Evolutionary conservation across 495 filamentous ascomycete genomes (phyloP).

Genomic region (Penicillium fimorum): DNA sequence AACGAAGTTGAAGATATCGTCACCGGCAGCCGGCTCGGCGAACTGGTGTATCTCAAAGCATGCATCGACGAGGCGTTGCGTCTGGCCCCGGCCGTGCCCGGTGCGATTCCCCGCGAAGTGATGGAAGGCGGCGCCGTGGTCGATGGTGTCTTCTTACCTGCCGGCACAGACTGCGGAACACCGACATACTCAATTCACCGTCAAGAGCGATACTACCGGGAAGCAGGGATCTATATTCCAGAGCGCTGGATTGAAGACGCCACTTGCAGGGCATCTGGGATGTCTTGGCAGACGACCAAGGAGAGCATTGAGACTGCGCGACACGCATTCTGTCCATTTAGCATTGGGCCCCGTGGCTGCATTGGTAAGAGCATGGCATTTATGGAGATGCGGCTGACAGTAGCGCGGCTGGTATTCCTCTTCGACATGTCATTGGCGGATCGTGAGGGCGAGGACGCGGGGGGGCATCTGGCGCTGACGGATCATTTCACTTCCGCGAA

Average conservation of each 20-base stretch:
- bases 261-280: constrained; percentile 21
- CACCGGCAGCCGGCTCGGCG: constrained; percentile 45
- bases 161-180: constrained; percentile 53
- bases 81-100: constrained; percentile 59
- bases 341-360: constrained; percentile 55
- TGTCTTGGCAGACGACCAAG: constrained; percentile 34
- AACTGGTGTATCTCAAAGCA: constrained; percentile 56
- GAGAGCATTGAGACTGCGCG: constrained; percentile 42
- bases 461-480: constrained; percentile 43
- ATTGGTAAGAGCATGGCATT: constrained; percentile 59
- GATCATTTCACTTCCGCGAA: constrained; percentile 51
- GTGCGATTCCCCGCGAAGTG: constrained; percentile 56
- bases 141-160: constrained; percentile 51
- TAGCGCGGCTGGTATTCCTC: constrained; percentile 49
- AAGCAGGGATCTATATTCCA: constrained; percentile 48
- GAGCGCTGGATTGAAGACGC: constrained; percentile 55
- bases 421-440: constrained; percentile 47
- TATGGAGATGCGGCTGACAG: constrained; percentile 51
- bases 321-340: constrained; percentile 55
- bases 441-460: constrained; percentile 39
- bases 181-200: constrained; percentile 57
- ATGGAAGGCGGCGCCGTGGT: constrained; percentile 54
- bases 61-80: constrained; percentile 67
- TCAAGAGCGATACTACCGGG: constrained; percentile 51
- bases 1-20: constrained; percentile 54